Conservation (phyloP, 225 moss, liverwort and hornwort genomes). For the Pleurozium schreberi region DNA sequence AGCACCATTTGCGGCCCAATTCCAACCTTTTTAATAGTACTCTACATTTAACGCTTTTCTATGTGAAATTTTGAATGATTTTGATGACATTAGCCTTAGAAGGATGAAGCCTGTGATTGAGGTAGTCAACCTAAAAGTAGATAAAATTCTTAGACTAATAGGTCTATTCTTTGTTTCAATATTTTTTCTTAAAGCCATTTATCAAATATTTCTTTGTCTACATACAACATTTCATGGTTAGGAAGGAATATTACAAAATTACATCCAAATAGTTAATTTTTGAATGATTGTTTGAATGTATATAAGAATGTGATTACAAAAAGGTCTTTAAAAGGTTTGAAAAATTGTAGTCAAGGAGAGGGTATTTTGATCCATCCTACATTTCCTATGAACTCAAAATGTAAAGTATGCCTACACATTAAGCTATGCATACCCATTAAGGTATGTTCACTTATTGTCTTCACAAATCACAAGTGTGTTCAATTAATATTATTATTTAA, state of each 20-base stretch:
- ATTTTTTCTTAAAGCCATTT: not conserved
- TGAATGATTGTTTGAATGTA: not conserved
- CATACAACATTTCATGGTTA: not conserved
- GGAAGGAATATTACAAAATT: not conserved
- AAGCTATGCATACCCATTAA: not conserved
- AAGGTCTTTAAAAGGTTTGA: not conserved
- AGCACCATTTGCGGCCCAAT: too few species aligned
- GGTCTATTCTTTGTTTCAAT: too few species aligned
- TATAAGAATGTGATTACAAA: not conserved
- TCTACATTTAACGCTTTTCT: too few species aligned
- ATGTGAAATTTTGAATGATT: not conserved
- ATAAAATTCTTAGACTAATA: too few species aligned
- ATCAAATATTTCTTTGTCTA: not conserved
- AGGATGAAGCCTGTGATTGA: too few species aligned
- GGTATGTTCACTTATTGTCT: not conserved
- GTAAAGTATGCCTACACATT: not conserved
- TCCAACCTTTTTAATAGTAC: too few species aligned
- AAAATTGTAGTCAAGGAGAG: not conserved
- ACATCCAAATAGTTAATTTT: not conserved
- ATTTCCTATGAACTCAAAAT: not conserved
- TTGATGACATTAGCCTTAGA: too few species aligned
- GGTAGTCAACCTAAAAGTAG: too few species aligned
- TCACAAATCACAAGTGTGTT: not conserved
- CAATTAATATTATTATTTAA: not conserved
- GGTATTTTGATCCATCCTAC: not conserved